Percentiles rank a stretch among this genome's conserved stretches.
These are phyloP conservation scores for Penicillium fuscoglaucum DNA, from an alignment of 2,329 filamentous ascomycete species.

Conservation along the genomic window DNA sequence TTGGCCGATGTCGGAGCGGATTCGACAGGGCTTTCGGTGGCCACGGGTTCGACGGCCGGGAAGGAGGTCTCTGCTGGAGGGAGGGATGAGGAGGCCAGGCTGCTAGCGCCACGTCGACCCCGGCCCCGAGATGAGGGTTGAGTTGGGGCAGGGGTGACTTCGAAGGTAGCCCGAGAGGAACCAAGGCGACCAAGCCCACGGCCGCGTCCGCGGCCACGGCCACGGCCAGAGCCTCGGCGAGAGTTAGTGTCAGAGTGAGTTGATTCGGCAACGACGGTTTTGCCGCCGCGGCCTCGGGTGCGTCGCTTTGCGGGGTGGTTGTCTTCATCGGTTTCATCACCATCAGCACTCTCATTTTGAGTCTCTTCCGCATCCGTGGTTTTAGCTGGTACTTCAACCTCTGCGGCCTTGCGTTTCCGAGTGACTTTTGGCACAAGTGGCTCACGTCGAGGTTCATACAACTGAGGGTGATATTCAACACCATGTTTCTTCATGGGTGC, in stretches of 20 bases:
- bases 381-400: constrained; percentile 34
- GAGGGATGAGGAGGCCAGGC: constrained; percentile 7
- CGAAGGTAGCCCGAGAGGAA: constrained; percentile 25
- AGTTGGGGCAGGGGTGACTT: constrained; percentile 20
- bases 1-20: constrained; percentile 14
- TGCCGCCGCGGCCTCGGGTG: constrained; percentile 33
- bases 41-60: constrained; percentile 17
- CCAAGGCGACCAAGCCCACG: constrained; percentile 28
- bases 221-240: constrained; percentile 21
- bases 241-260: constrained; percentile 25
- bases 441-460: constrained; percentile 35
- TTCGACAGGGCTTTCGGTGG: constrained; percentile 11
- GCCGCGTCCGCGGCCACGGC: constrained; percentile 34
- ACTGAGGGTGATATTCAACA: constrained; percentile 38
- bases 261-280: constrained; percentile 25
- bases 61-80: constrained; percentile 17
- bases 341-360: constrained; percentile 27
- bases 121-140: constrained; percentile 25
- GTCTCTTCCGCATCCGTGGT: constrained; percentile 31
- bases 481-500: constrained; percentile 38
- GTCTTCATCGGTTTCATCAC: constrained; percentile 33
- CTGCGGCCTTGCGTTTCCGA: constrained; percentile 41
- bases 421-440: constrained; percentile 32
- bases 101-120: constrained; percentile 25
- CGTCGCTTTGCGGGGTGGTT: constrained; percentile 32